These are phyloP conservation scores for Rhodotorula sphaerocarpa DNA, from an alignment of 768 basidiomycete species.

Conservation along the genomic window DNA sequence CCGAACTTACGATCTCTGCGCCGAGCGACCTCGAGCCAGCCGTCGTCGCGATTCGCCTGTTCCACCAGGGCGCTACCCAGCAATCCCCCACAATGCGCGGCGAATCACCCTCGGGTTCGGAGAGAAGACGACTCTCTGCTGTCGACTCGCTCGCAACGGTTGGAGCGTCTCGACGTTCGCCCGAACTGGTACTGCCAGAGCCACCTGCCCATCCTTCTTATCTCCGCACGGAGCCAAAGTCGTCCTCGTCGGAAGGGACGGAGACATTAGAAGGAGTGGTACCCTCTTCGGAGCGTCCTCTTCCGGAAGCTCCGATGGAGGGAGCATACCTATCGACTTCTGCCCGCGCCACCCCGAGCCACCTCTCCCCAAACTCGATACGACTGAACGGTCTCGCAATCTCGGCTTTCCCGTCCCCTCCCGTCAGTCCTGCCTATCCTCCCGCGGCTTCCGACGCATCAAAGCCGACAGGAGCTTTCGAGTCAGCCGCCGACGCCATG, in stretches of 20 bases:
- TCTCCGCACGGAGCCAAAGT: no score
- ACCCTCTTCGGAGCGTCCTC: no score
- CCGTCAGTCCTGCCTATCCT: not conserved
- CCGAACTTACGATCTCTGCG: not conserved
- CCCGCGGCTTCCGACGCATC: no score
- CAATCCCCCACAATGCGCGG: not conserved
- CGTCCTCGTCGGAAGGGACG: no score
- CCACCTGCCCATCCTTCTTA: no score
- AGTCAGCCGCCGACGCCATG: constrained; percentile 3
- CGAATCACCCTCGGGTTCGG: no score
- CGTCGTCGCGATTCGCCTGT: not conserved
- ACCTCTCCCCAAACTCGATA: not conserved
- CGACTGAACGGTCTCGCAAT: not conserved
- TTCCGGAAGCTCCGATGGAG: no score
- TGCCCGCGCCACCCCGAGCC: not conserved
- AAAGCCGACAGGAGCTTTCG: not conserved
- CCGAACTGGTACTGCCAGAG: not conserved
- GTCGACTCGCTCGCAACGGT: not conserved
- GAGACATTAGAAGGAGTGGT: no score
- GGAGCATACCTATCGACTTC: not conserved
- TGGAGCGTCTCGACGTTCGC: not conserved
- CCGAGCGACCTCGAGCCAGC: constrained; percentile 3
- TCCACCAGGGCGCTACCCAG: not conserved
- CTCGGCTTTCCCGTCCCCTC: not conserved
- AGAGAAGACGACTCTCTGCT: not conserved